Percentiles rank a stretch among this genome's conserved stretches.
Evolutionary conservation across 352 stramenopile genomes (phyloP).

Genomic region (Chrysophaeum taylorii): DNA sequence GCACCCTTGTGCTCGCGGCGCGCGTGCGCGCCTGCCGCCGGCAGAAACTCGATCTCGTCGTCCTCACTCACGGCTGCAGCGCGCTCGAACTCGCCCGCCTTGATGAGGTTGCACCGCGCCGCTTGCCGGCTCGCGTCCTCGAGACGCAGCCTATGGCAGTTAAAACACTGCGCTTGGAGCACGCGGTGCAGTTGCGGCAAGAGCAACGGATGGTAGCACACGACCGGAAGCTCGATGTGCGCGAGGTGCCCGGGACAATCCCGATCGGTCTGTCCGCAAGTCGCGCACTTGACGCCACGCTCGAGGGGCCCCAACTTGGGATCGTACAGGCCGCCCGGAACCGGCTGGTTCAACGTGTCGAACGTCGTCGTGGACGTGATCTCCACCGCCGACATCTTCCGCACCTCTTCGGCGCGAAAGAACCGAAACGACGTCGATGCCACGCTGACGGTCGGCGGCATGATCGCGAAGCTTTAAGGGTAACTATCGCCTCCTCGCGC

Average conservation of each 20-base stretch:
- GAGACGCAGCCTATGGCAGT: slow-evolving; percentile 90
- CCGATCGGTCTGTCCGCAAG: slow-evolving; percentile 85
- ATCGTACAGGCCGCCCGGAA: slow-evolving; percentile 92
- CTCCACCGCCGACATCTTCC: slow-evolving; percentile 86
- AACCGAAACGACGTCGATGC: slow-evolving; percentile 76
- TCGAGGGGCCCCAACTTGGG: slow-evolving; percentile 81
- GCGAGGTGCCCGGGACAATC: slow-evolving; percentile 94
- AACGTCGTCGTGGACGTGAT: slow-evolving; percentile 87
- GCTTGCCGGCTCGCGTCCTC: too few relatives aligned
- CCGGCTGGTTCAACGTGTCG: slow-evolving; percentile 80
- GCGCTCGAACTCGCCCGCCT: slow-evolving; percentile 37
- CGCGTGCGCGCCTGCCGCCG: slow-evolving; percentile 20
- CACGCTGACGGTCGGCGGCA: too few relatives aligned
- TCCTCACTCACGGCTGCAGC: slow-evolving; percentile 36
- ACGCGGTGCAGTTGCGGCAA: slow-evolving; percentile 86
- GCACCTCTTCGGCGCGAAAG: slow-evolving; percentile 94
- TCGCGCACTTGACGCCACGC: slow-evolving; percentile 77
- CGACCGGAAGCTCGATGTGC: slow-evolving; percentile 95
- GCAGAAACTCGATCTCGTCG: slow-evolving; percentile 45
- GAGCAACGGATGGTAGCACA: slow-evolving; percentile 94
- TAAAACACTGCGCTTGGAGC: slow-evolving; percentile 94
- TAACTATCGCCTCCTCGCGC: too few relatives aligned
- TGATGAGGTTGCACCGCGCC: background rate
- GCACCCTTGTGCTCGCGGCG: slow-evolving; percentile 14
- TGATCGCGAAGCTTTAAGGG: too few relatives aligned